A percentile compares a stretch with the other conserved stretches of the same genome.
Conservation (phyloP, 768 basidiomycete genomes). For the Psilocybe cubensis region DNA sequence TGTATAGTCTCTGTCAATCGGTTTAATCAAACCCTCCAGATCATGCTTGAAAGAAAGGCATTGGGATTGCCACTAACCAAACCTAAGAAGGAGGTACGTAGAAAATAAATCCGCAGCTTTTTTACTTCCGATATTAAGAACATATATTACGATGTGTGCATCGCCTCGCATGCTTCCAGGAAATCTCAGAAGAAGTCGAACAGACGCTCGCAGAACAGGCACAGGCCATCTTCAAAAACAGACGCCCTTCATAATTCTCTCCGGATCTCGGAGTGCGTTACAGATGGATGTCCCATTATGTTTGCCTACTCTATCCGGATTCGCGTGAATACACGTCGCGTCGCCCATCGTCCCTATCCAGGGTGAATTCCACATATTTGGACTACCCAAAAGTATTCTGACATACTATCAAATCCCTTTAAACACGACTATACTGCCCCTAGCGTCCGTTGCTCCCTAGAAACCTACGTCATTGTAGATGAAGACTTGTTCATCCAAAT, state of each 20-base stretch:
- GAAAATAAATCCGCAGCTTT: not conserved
- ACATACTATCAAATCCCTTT: too few species aligned
- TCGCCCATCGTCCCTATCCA: not conserved
- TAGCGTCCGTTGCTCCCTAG: not conserved
- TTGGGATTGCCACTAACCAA: constrained; percentile 25
- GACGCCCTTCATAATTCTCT: constrained; percentile 11
- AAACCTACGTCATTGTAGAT: not conserved
- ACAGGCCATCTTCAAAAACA: constrained; percentile 31
- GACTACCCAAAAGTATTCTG: not conserved
- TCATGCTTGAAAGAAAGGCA: constrained; percentile 36
- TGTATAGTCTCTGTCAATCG: not conserved
- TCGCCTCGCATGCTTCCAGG: constrained; percentile 25
- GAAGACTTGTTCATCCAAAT: not conserved
- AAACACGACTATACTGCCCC: too few species aligned
- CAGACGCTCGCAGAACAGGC: constrained; percentile 45
- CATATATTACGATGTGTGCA: constrained; percentile 6
- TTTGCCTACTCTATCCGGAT: not conserved
- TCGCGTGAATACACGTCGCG: too few species aligned
- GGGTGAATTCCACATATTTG: not conserved
- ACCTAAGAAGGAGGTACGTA: constrained; percentile 34
- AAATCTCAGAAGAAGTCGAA: constrained; percentile 38
- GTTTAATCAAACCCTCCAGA: constrained; percentile 23
- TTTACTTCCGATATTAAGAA: not conserved
- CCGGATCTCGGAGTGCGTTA: not conserved
- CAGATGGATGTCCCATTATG: not conserved